phyloP scores from a whole-genome alignment of 768 basidiomycete species.

The Tulasnella sp. region DNA sequence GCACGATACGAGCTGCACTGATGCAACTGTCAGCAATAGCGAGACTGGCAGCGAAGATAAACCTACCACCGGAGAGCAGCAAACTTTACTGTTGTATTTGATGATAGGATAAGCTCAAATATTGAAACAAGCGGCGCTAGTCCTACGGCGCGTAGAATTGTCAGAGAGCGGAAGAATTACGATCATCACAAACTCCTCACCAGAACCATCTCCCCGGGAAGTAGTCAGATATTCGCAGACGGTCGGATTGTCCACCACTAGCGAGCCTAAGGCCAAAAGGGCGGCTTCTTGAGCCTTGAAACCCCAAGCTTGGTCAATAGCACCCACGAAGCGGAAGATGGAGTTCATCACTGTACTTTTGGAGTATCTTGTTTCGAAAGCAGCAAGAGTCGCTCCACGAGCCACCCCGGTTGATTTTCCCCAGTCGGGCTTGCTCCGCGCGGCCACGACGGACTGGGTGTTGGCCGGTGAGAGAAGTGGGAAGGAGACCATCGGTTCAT shows the following conservation, averaged over 20 bases:
- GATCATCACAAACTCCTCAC: neutral
- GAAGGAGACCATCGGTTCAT: constrained; percentile 7
- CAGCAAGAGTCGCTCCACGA: constrained; percentile 40
- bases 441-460: neutral
- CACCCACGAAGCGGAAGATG: neutral
- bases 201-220: neutral
- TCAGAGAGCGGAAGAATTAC: neutral
- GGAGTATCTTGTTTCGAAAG: constrained; percentile 36
- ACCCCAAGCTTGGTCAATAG: neutral
- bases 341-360: constrained; percentile 34
- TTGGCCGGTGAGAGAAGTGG: neutral
- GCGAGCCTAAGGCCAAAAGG: constrained; percentile 48
- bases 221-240: neutral
- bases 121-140: neutral
- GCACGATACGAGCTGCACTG: neutral
- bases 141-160: neutral
- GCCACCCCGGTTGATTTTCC: constrained; percentile 45
- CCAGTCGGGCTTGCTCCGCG: constrained; percentile 45
- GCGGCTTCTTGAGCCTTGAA: constrained; percentile 54
- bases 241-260: constrained; percentile 48
- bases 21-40: neutral
- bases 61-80: constrained; percentile 34
- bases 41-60: neutral
- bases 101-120: constrained; percentile 35
- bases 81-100: constrained; percentile 52